phyloP scores from a whole-genome alignment of 441 rosid genomes.

The Gossypium gossypioides region DNA sequence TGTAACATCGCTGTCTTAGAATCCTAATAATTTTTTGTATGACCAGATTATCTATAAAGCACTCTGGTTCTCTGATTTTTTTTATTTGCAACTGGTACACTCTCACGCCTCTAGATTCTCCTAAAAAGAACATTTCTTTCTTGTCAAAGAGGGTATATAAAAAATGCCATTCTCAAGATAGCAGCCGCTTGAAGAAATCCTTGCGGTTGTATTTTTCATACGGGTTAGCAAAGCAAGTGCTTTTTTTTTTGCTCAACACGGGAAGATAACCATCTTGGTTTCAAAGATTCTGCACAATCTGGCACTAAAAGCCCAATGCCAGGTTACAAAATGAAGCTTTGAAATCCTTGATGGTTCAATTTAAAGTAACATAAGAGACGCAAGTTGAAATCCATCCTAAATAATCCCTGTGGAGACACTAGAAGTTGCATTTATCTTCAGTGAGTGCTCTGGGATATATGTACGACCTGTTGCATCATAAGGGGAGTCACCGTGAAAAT shows the following conservation, averaged over 20 bases:
- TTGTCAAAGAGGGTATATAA: slow-evolving; percentile 4
- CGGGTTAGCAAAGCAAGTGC: not conserved
- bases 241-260: slow-evolving; percentile 1
- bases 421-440: slow-evolving; percentile 84
- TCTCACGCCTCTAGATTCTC: slow-evolving; percentile 14
- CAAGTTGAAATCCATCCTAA: slow-evolving; percentile 24
- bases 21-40: not conserved
- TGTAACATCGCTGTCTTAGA: not conserved
- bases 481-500: slow-evolving; percentile 6
- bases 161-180: slow-evolving; percentile 11
- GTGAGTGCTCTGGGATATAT: slow-evolving; percentile 74
- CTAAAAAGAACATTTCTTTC: slow-evolving; percentile 11
- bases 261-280: slow-evolving; percentile 2
- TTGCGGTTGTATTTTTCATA: not conserved
- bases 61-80: not conserved
- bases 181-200: slow-evolving; percentile 6
- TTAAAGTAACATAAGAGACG: slow-evolving; percentile 10
- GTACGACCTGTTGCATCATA: slow-evolving; percentile 58
- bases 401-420: slow-evolving; percentile 68
- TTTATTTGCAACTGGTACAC: slow-evolving; percentile 4
- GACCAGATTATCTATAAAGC: not conserved
- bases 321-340: not conserved
- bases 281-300: not conserved
- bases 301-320: not conserved
- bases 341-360: slow-evolving; percentile 8